These are phyloP conservation scores for Nissolia schottii DNA, from an alignment of 306 rosid species.

Conservation along the genomic window DNA sequence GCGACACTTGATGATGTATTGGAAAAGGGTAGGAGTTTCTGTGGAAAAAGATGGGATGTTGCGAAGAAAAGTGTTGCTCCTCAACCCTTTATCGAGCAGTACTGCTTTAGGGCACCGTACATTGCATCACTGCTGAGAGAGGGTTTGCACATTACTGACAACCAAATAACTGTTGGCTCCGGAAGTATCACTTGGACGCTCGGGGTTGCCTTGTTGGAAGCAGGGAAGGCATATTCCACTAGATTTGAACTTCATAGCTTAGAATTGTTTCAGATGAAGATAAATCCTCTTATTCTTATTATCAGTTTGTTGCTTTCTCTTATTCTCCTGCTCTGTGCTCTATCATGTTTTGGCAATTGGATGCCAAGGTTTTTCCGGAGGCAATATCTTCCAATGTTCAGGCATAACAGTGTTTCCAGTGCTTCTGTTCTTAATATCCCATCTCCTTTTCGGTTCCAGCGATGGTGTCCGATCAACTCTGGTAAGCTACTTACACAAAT, in stretches of 20 bases:
- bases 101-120: slow-evolving; percentile 96
- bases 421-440: slow-evolving; percentile 70
- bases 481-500: slow-evolving; percentile 50
- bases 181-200: slow-evolving; percentile 97
- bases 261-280: slow-evolving; percentile 56
- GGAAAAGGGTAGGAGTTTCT: slow-evolving; percentile 70
- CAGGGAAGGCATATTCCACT: slow-evolving; percentile 62
- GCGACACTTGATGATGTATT: slow-evolving; percentile 78
- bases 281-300: slow-evolving; percentile 54
- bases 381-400: slow-evolving; percentile 72
- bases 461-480: slow-evolving; percentile 78
- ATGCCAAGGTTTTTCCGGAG: slow-evolving; percentile 72
- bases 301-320: slow-evolving; percentile 57
- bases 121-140: slow-evolving; percentile 72
- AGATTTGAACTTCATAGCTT: slow-evolving; percentile 54
- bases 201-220: slow-evolving; percentile 93
- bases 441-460: slow-evolving; percentile 71
- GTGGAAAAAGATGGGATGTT: slow-evolving; percentile 76
- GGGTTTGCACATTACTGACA: slow-evolving; percentile 81
- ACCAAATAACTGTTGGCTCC: slow-evolving; percentile 74
- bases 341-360: slow-evolving; percentile 62
- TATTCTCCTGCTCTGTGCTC: slow-evolving; percentile 62
- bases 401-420: slow-evolving; percentile 54
- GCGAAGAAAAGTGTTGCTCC: slow-evolving; percentile 83
- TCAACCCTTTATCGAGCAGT: slow-evolving; percentile 94